Base-by-base conservation (phyloP, 2,329 filamentous ascomycete species). In the Colletotrichum musicola region DNA sequence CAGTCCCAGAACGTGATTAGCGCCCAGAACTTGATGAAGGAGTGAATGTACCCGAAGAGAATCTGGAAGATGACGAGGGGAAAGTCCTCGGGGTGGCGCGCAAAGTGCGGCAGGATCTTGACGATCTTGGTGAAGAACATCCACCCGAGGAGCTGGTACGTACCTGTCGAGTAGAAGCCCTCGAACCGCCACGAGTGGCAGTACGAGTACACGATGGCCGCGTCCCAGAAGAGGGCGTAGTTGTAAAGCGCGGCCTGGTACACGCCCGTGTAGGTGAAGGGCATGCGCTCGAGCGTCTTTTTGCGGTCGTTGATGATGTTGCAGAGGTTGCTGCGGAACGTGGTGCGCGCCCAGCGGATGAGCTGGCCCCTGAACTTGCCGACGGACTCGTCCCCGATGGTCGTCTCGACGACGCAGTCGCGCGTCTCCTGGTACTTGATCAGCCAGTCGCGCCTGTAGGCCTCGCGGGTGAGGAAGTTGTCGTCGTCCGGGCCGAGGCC, bases 401-500 rank as follows among this genome's bases (percentile, higher is more conserved):
- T 84, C 0, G 88, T 90, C 65, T 83, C 79, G 40, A 91, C 79
- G 1, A 80, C 77, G 0, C 84, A 80, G 2, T 86, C 81, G 0
- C 78, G 72, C 4, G 81, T 80, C 65, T 84, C 83, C 73, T 91
- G 88, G 58, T 90, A 84, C 53, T 82, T 81, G 66, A 90, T 84
- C 7, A 82, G 78, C 81, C 83, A 89, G n/a, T 81, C 82, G 6
- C 82, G 75, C 10, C 78, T 78, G 49, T 87, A 82, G 6, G 85
- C 80, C 69, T 82, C 87, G 12, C 89, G 80, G 0, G 88, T 90
- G 42, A 87, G 78, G 72, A 84, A 90, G 75, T 90, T 90, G 78
- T 91, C 89, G 66, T 90, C 88, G 69, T 90, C 89, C 0, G 81
- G 80, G 20, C 84, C 83, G 2, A 89, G 75, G 0, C 85, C 84